phyloP scores from a whole-genome alignment of 2,329 filamentous ascomycete species.

The Fusarium armeniacum region DNA sequence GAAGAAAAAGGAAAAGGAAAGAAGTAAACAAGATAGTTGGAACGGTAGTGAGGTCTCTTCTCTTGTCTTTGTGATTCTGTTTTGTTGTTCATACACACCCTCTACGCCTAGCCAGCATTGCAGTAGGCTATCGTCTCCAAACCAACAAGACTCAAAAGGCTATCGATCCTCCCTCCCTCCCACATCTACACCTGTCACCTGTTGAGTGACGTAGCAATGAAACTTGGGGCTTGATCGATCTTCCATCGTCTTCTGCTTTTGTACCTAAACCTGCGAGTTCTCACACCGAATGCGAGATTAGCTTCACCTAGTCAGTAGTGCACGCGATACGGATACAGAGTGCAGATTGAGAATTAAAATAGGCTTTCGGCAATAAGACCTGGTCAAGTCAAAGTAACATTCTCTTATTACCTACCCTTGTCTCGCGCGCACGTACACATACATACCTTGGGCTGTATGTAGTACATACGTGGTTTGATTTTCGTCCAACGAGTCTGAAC shows the following conservation, averaged over 20 bases:
- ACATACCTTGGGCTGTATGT: slow-evolving; percentile 4
- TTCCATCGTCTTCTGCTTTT: slow-evolving; percentile 12
- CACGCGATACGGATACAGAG: neutral
- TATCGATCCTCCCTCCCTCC: slow-evolving; percentile 1
- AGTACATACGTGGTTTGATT: slow-evolving; percentile 27
- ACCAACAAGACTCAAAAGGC: slow-evolving; percentile 8
- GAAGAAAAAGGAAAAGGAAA: neutral
- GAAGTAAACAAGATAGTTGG: neutral
- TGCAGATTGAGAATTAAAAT: neutral
- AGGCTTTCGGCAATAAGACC: neutral
- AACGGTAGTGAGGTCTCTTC: neutral
- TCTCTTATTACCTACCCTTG: slow-evolving; percentile 15
- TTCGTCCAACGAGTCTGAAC: slow-evolving; percentile 16
- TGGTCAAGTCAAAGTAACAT: neutral
- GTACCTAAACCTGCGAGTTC: neutral
- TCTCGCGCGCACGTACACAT: neutral
- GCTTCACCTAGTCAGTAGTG: neutral
- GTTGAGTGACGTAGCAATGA: slow-evolving; percentile 21
- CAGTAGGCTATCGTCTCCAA: slow-evolving; percentile 5
- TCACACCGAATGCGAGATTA: neutral
- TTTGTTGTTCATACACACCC: neutral
- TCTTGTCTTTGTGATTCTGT: slow-evolving; percentile 1
- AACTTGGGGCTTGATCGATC: slow-evolving; percentile 23
- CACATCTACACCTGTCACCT: slow-evolving; percentile 1
- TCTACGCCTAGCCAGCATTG: neutral